A percentile compares a stretch with the other conserved stretches of the same genome.
Evolutionary conservation across 192 early-diverging fungal species (phyloP).

Genomic region (Coemansia sp.): DNA sequence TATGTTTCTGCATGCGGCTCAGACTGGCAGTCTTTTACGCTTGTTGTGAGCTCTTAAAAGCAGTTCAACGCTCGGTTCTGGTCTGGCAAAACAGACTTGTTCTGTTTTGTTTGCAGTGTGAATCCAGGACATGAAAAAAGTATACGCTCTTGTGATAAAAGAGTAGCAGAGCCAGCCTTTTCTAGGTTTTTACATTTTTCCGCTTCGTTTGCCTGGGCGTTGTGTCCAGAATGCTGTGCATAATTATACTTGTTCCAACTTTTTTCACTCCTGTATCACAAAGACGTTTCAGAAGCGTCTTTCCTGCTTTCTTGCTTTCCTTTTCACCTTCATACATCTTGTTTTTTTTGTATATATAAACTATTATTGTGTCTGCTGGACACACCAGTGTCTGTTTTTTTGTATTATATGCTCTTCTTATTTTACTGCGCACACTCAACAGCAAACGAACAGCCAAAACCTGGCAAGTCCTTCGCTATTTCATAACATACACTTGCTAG

Average conservation of each 20-base stretch:
- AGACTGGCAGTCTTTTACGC: no score
- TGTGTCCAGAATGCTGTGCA: slow-evolving; percentile 3
- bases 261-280: neutral
- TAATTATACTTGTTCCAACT: neutral
- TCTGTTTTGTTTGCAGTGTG: no score
- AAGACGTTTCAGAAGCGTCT: neutral
- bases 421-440: neutral
- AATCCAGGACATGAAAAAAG: no score
- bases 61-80: no score
- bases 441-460: neutral
- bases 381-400: neutral
- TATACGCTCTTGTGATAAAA: no score
- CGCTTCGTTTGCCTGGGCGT: slow-evolving; percentile 4
- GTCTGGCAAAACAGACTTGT: no score
- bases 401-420: neutral
- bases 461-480: neutral
- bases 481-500: neutral
- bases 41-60: no score
- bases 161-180: no score
- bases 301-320: neutral
- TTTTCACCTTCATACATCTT: neutral
- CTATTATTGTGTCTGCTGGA: neutral
- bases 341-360: neutral
- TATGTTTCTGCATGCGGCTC: no score
- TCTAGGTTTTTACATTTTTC: no score